These are phyloP conservation scores for Pelargonium cotyledonis DNA, from an alignment of 441 rosid species.

Conservation along the genomic window DNA sequence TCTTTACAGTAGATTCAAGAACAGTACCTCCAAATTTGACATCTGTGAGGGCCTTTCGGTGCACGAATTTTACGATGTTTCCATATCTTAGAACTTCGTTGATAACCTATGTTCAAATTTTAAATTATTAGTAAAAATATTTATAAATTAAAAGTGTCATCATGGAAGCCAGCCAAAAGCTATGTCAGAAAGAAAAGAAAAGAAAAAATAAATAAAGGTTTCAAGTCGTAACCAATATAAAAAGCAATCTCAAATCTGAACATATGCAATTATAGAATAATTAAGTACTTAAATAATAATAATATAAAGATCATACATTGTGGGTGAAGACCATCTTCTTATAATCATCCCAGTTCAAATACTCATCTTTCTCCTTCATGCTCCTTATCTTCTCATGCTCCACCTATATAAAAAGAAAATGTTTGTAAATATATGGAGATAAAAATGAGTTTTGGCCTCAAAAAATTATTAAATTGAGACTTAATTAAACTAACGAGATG, in stretches of 20 bases:
- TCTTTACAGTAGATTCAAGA: not conserved
- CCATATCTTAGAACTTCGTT: slow-evolving; percentile 50
- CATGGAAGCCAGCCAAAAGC: not conserved
- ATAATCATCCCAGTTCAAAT: slow-evolving; percentile 53
- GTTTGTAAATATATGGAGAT: too few relatives aligned
- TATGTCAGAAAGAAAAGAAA: too few relatives aligned
- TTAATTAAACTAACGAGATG: not conserved
- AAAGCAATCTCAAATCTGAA: too few relatives aligned
- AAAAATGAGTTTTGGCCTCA: too few relatives aligned
- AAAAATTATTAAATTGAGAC: too few relatives aligned
- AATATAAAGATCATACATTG: slow-evolving; percentile 23
- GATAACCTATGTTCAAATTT: slow-evolving; percentile 37
- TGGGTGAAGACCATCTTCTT: slow-evolving; percentile 53
- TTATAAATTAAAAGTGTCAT: not conserved
- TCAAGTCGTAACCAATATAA: too few relatives aligned
- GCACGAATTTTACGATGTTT: slow-evolving; percentile 53
- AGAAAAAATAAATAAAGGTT: too few relatives aligned
- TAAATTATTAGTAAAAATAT: not conserved
- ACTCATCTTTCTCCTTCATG: slow-evolving; percentile 34
- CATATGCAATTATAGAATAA: too few relatives aligned
- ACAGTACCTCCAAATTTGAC: slow-evolving; percentile 44
- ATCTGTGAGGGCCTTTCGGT: slow-evolving; percentile 51
- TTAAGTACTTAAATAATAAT: not conserved
- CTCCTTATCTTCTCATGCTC: slow-evolving; percentile 46
- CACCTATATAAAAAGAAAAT: slow-evolving; percentile 19